Evolutionary conservation across 345 rosid species (phyloP).

Genomic region (Jatropha curcas): DNA sequence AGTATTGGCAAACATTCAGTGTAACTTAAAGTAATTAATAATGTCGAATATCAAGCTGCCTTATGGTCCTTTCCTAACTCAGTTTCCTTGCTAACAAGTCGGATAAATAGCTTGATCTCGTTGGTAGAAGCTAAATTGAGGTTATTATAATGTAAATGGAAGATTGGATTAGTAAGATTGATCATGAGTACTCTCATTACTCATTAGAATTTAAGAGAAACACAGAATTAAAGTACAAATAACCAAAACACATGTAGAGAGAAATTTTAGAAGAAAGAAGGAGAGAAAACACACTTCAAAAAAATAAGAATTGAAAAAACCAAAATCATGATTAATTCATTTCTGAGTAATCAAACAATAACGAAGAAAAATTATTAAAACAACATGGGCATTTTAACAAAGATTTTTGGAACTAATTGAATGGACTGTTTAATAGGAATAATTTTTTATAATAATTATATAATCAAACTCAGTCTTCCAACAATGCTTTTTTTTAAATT

Average conservation of each 20-base stretch:
- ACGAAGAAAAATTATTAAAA: neutral
- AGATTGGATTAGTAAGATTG: neutral
- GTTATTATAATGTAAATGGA: neutral
- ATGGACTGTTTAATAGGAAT: neutral
- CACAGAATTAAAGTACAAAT: neutral
- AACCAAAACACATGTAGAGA: neutral
- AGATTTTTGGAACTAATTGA: neutral
- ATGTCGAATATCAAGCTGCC: too few relatives aligned
- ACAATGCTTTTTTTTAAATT: neutral
- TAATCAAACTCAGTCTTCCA: too few relatives aligned
- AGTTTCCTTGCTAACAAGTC: too few relatives aligned
- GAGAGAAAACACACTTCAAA: neutral
- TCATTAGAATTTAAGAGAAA: neutral
- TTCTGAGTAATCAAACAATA: neutral
- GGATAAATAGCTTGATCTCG: too few relatives aligned
- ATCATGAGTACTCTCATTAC: neutral
- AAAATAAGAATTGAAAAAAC: neutral
- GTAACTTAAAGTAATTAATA: too few relatives aligned
- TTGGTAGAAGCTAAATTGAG: too few relatives aligned
- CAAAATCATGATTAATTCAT: neutral
- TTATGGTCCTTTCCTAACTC: too few relatives aligned
- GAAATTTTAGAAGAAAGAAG: neutral
- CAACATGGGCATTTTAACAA: too few relatives aligned
- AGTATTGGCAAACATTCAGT: too few relatives aligned
- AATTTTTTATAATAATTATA: neutral